Base-by-base conservation (phyloP, 352 stramenopile species). In the Halophytophthora batemanensis region DNA sequence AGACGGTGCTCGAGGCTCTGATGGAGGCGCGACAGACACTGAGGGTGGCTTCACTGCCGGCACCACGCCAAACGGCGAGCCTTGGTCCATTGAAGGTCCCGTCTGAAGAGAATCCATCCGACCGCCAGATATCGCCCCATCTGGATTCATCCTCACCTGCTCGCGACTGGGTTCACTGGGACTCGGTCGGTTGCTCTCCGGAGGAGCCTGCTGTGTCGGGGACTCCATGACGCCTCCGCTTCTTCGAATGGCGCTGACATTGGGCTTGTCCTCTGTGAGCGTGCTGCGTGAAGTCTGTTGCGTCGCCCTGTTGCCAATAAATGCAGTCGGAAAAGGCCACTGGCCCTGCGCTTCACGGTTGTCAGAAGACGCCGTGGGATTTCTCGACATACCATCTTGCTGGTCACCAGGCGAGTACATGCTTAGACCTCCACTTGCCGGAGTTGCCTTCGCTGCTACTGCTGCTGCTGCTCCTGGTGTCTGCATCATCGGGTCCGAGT, bases 1-100 rank as follows among this genome's bases (percentile, higher is more conserved):
- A 47, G 36, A 48, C 18, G 50, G 40, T 13, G 41, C 40, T 45
- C 53, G 57, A 43, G 48, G 55, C 37, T 64, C 53, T 17, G 50
- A 56, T 29, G 45, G 15, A 11, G 56, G 44, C 2, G 57, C 41
- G 11, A 17, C 15, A 15, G 47, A 23, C 33, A 18, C 36, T 18
- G 18, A 37, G 12, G 37, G 43, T 8, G 53, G 54, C 45, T 67
- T 54, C 31, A 34, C 31, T 19, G 36, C 38, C n/a, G 50, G 49
- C 14, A 3, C 53, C 8, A 46, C 45, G 29, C 59, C 59, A 47
- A 51, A 69, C 37, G 41, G 38, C 39, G 34, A 28, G 6, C 14
- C 53, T 28, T 45, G 34, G 25, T 37, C 17, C 34, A 31, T 43
- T 31, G 56, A 35, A 15, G 12, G 12, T 19, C 38, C 35, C 34